Conservation (phyloP, 73 alveolate genomes). For the Paramecium caudatum region DNA sequence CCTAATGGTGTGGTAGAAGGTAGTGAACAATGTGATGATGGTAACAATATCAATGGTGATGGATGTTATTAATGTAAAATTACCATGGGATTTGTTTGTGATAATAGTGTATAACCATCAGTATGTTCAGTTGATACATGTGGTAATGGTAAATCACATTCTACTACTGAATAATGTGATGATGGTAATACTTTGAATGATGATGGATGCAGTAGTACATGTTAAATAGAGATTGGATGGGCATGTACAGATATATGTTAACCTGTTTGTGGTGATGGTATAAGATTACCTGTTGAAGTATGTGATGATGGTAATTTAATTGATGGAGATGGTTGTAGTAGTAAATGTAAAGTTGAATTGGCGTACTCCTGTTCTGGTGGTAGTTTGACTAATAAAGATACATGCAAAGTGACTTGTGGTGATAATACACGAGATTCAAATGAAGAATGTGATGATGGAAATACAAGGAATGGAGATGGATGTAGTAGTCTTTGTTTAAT, state of each 20-base stretch:
- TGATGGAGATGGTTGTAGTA: slow-evolving; percentile 84
- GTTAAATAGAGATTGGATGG: slow-evolving; percentile 81
- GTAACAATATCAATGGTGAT: slow-evolving; percentile 26
- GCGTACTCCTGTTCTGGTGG: slow-evolving; percentile 84
- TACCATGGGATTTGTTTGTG: slow-evolving; percentile 50
- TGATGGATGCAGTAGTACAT: slow-evolving; percentile 81
- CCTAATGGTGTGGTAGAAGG: slow-evolving; percentile 69
- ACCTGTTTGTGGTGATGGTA: slow-evolving; percentile 84
- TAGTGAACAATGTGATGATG: slow-evolving; percentile 72
- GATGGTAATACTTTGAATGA: slow-evolving; percentile 78
- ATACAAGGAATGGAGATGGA: slow-evolving; percentile 72
- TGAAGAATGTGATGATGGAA: slow-evolving; percentile 79
- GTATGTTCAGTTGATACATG: slow-evolving; percentile 15
- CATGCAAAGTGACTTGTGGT: slow-evolving; percentile 81
- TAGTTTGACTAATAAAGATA: slow-evolving; percentile 56
- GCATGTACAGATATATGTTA: slow-evolving; percentile 74
- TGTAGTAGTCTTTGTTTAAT: slow-evolving; percentile 68
- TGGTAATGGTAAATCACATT: slow-evolving; percentile 55
- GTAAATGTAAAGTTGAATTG: slow-evolving; percentile 73
- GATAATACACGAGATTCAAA: slow-evolving; percentile 73
- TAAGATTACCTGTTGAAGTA: slow-evolving; percentile 60
- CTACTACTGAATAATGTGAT: slow-evolving; percentile 76
- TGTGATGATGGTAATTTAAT: slow-evolving; percentile 86
- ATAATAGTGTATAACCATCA: slow-evolving; percentile 35
- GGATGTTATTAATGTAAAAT: slow-evolving; percentile 51